Evolutionary conservation across 495 filamentous ascomycete species (phyloP), one percentile per base, ranked within the genome.

Genomic region (Aspergillus mulundensis): DNA sequence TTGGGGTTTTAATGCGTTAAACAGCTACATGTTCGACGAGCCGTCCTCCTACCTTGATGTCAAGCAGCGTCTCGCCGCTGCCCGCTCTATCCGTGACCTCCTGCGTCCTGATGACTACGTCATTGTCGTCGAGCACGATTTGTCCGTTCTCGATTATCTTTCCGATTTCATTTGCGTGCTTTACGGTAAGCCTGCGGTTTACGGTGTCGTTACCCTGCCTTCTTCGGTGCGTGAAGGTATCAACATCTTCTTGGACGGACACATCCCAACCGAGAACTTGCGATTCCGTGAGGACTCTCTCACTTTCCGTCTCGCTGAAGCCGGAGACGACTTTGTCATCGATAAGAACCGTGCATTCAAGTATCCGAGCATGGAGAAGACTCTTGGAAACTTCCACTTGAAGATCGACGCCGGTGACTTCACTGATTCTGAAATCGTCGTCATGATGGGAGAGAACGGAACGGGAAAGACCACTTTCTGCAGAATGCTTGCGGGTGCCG

Each of bases 361-460:
- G 34, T 98, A 97, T 66, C 94, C 94, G 5, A 73, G 73, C 16
- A 96, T 98, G 94, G 78, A 90, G 69, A 98, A 97, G 81, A 95
- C 91, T 0, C 79, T 97, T 11, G 95, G 92, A 51, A 81, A 78
- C 62, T 98, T 98, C 82, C 84, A 91, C 64, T 83, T 98, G 44
- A 80, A 69, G 38, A 81, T 98, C 53, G 88, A 97, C 16, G 40
- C 81, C 7, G 95, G 95, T 53, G 76, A 84, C 50, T 98, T 98
- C 72, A 97, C 94, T 5, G 92, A 98, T 66, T 97, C 94, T 3
- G 94, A 98, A 62, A 98, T 98, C 61, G 81, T 98, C 43, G 94
- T 98, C 66, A 95, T 97, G 91, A 97, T 98, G 94, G 94, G 94
- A 55, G 95, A 97, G 75, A 97, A 95, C 70, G 91, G 90, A 69